Evolutionary conservation across 805 yeast species (phyloP).

Genomic region (Ogataea salicorniae): DNA sequence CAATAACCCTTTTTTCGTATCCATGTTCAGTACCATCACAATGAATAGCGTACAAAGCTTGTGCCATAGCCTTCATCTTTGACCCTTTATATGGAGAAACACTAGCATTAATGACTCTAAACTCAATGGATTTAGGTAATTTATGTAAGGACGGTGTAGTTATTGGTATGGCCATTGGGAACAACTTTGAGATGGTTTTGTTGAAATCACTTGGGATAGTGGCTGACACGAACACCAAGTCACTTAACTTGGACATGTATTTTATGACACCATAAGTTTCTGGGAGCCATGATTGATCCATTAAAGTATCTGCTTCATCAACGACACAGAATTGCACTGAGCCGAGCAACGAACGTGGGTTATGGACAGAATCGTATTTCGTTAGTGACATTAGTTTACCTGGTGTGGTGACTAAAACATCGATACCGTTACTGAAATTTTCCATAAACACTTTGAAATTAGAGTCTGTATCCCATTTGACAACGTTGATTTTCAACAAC

Average conservation of each 20-base stretch:
- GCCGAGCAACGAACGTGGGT: slow-evolving; percentile 34
- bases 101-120: slow-evolving; percentile 71
- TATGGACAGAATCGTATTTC: slow-evolving; percentile 26
- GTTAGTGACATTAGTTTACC: slow-evolving; percentile 47
- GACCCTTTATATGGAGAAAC: slow-evolving; percentile 79
- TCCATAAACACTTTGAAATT: slow-evolving; percentile 49
- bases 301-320: slow-evolving; percentile 91
- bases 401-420: slow-evolving; percentile 83
- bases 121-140: slow-evolving; percentile 70
- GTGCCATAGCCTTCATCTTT: slow-evolving; percentile 79
- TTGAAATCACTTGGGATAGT: slow-evolving; percentile 81
- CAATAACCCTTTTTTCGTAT: slow-evolving; percentile 69
- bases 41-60: slow-evolving; percentile 78
- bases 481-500: slow-evolving; percentile 38
- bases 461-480: slow-evolving; percentile 61
- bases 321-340: slow-evolving; percentile 59
- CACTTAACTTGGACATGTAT: slow-evolving; percentile 45
- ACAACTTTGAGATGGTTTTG: slow-evolving; percentile 50
- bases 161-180: slow-evolving; percentile 61
- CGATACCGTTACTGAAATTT: slow-evolving; percentile 50
- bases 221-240: slow-evolving; percentile 79
- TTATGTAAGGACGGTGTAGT: slow-evolving; percentile 81
- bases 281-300: slow-evolving; percentile 73
- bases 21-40: slow-evolving; percentile 80
- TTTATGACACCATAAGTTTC: slow-evolving; percentile 56